A percentile compares a stretch with the other conserved stretches of the same genome.
These are phyloP conservation scores for Trametopsis cervina DNA, from an alignment of 768 basidiomycete species.

Conservation along the genomic window DNA sequence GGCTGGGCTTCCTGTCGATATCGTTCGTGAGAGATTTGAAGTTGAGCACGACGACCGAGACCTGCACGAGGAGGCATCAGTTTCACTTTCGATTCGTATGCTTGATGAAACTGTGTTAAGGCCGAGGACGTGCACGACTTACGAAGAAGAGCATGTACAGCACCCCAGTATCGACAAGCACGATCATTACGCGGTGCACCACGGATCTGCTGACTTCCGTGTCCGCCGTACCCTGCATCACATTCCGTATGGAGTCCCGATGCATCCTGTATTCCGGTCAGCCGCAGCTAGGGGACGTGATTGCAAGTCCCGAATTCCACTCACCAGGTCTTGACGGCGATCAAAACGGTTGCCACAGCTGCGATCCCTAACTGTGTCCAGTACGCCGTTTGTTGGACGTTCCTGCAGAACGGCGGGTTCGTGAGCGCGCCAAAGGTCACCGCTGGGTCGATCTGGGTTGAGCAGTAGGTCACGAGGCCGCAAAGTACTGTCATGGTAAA, in stretches of 20 bases:
- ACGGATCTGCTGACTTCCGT: background rate
- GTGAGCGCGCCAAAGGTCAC: conserved; percentile 14
- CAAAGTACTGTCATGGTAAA: conserved; percentile 17
- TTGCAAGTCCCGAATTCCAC: background rate
- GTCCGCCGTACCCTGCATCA: background rate
- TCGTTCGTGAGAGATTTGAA: conserved; percentile 7
- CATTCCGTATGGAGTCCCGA: background rate
- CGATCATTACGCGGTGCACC: conserved; percentile 12
- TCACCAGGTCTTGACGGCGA: conserved; percentile 17
- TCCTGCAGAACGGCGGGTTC: conserved; percentile 16
- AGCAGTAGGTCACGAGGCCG: conserved; percentile 17
- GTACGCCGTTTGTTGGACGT: conserved; percentile 19
- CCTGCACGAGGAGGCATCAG: no score
- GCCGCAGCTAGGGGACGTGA: no score
- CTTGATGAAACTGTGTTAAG: no score
- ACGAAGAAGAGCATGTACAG: conserved; percentile 22
- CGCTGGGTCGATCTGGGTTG: conserved; percentile 11
- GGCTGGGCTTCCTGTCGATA: background rate
- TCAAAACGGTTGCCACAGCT: conserved; percentile 14
- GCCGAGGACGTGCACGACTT: background rate
- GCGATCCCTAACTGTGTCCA: conserved; percentile 15
- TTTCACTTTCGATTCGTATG: background rate
- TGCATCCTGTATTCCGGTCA: background rate
- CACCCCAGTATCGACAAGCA: conserved; percentile 19
- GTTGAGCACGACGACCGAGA: conserved; percentile 5